These are phyloP conservation scores for Simmondsia chinensis DNA, from an alignment of 148 eudicot genomes.

Conservation along the genomic window DNA sequence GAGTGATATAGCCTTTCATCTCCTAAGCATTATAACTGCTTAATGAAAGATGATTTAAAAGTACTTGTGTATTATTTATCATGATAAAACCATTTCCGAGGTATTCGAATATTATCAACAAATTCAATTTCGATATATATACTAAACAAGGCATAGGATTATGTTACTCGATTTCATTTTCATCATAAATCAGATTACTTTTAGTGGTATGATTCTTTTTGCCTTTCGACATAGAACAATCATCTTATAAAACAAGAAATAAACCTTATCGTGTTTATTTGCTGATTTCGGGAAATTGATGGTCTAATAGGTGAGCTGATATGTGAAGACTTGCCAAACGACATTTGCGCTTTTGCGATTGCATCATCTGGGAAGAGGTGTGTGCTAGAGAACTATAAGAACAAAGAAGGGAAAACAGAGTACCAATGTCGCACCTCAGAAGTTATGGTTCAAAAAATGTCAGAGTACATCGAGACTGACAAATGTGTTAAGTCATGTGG, in stretches of 20 bases:
- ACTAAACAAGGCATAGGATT: no score
- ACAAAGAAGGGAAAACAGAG: slow-evolving; percentile 19
- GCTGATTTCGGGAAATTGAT: neutral
- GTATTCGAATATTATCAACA: no score
- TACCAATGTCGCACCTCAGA: slow-evolving; percentile 72
- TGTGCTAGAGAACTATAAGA: slow-evolving; percentile 41
- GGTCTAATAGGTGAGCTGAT: slow-evolving; percentile 37
- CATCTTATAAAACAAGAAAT: neutral
- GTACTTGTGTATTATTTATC: no score
- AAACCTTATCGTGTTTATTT: neutral
- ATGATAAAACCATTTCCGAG: no score
- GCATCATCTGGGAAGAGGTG: slow-evolving; percentile 76
- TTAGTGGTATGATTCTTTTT: no score
- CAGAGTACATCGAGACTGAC: slow-evolving; percentile 63
- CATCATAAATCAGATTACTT: no score
- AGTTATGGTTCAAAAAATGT: slow-evolving; percentile 53
- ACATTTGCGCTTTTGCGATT: slow-evolving; percentile 51
- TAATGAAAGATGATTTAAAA: no score
- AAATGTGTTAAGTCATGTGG: slow-evolving; percentile 62
- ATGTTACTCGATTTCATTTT: no score
- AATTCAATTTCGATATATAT: no score
- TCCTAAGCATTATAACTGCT: no score
- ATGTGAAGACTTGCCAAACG: slow-evolving; percentile 57
- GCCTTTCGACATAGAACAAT: neutral
- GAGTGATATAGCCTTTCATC: no score